phyloP scores from a whole-genome alignment of 352 stramenopile species.

The Pythium sp. region DNA sequence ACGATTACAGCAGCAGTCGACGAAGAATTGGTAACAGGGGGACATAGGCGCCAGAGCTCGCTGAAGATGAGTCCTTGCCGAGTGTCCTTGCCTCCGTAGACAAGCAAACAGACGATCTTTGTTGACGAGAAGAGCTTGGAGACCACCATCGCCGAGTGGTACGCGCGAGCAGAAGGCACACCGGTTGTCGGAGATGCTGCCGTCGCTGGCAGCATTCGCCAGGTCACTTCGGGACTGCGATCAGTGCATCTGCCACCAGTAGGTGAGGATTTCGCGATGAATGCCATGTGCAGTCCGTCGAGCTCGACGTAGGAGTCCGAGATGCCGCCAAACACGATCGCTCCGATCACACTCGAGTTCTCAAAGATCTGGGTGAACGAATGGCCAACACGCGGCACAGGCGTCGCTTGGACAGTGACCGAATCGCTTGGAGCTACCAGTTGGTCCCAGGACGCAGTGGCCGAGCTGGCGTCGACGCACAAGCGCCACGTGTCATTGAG shows the following conservation, averaged over 20 bases:
- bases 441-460: slow-evolving; percentile 50
- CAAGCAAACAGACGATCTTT: slow-evolving; percentile 39
- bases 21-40: slow-evolving; percentile 8
- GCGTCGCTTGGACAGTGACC: slow-evolving; percentile 23
- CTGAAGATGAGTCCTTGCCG: slow-evolving; percentile 50
- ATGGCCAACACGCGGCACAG: slow-evolving; percentile 48
- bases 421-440: slow-evolving; percentile 39
- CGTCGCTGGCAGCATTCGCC: slow-evolving; percentile 28
- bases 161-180: slow-evolving; percentile 33
- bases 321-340: slow-evolving; percentile 47
- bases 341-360: slow-evolving; percentile 36
- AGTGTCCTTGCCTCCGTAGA: slow-evolving; percentile 58
- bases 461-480: slow-evolving; percentile 39
- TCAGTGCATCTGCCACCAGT: slow-evolving; percentile 18
- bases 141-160: slow-evolving; percentile 43
- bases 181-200: slow-evolving; percentile 9
- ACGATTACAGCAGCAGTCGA: slow-evolving; percentile 14
- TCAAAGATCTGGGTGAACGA: slow-evolving; percentile 59
- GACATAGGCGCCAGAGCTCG: slow-evolving; percentile 72
- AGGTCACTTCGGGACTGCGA: slow-evolving; percentile 33
- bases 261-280: slow-evolving; percentile 34
- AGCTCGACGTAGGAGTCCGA: slow-evolving; percentile 46
- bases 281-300: slow-evolving; percentile 35
- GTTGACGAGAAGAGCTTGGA: slow-evolving; percentile 30
- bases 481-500: slow-evolving; percentile 62